phyloP scores from a whole-genome alignment of 179 eudicot genomes.

The Nepenthes alata region DNA sequence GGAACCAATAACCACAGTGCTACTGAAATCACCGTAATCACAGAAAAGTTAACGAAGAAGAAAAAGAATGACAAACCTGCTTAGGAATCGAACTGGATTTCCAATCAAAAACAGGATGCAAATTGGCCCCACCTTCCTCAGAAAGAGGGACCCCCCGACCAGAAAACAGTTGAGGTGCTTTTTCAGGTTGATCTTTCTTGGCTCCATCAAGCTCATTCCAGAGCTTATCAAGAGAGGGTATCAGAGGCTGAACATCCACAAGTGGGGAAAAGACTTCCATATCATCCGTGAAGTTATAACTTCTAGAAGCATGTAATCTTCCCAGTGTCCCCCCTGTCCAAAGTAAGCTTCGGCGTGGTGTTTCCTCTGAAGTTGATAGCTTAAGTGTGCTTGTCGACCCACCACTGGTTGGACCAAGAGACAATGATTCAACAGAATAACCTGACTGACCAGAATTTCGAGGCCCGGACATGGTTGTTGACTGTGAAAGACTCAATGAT shows the following conservation, averaged over 20 bases:
- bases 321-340: slow-evolving; percentile 54
- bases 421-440: slow-evolving; percentile 41
- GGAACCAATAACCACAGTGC: neutral
- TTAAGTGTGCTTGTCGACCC: slow-evolving; percentile 25
- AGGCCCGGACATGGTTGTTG: slow-evolving; percentile 37
- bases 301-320: slow-evolving; percentile 65
- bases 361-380: slow-evolving; percentile 41
- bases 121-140: slow-evolving; percentile 36
- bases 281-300: slow-evolving; percentile 66
- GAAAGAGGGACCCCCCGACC: slow-evolving; percentile 32
- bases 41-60: neutral
- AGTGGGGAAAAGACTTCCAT: slow-evolving; percentile 98
- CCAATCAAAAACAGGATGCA: slow-evolving; percentile 60
- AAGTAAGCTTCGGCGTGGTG: slow-evolving; percentile 45
- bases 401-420: slow-evolving; percentile 20
- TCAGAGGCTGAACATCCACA: slow-evolving; percentile 77
- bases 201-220: slow-evolving; percentile 49
- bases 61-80: slow-evolving; percentile 35
- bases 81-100: slow-evolving; percentile 40
- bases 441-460: slow-evolving; percentile 35
- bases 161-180: slow-evolving; percentile 42
- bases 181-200: slow-evolving; percentile 44
- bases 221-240: slow-evolving; percentile 67
- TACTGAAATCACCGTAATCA: neutral
- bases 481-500: slow-evolving; percentile 36